A percentile compares a stretch with the other conserved stretches of the same genome.
Conservation (phyloP, 2,329 filamentous ascomycete species). For the Stachybotrys echinatus region DNA sequence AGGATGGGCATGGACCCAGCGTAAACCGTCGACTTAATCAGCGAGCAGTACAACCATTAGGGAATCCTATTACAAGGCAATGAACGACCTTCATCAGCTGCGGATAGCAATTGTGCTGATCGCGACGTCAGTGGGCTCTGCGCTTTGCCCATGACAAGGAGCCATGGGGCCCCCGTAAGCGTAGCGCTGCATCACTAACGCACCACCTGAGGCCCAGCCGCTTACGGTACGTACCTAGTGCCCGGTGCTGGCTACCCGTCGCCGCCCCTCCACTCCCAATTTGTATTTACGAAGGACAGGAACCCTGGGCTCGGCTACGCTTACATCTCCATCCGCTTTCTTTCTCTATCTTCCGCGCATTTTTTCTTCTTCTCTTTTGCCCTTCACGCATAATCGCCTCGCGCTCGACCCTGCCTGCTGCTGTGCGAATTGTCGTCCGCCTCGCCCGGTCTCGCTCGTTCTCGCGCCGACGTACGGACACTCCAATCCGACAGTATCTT, state of each 20-base stretch:
- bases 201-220: neutral
- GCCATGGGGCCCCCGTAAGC: too few species aligned
- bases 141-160: neutral
- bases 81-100: neutral
- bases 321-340: neutral
- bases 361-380: neutral
- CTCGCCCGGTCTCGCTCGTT: neutral
- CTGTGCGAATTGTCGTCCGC: neutral
- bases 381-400: neutral
- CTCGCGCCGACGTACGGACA: neutral
- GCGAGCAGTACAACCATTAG: too few species aligned
- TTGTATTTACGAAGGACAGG: too few species aligned
- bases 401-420: neutral
- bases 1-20: too few species aligned
- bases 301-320: neutral
- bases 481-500: too few species aligned
- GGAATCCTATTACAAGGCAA: too few species aligned
- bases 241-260: too few species aligned
- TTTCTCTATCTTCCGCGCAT: neutral
- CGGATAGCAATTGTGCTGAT: neutral
- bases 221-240: neutral
- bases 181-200: neutral
- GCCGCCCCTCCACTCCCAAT: neutral
- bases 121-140: neutral
- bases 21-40: too few species aligned